Conservation (phyloP, 495 filamentous ascomycete genomes). For the Glarea lozoyensis region DNA sequence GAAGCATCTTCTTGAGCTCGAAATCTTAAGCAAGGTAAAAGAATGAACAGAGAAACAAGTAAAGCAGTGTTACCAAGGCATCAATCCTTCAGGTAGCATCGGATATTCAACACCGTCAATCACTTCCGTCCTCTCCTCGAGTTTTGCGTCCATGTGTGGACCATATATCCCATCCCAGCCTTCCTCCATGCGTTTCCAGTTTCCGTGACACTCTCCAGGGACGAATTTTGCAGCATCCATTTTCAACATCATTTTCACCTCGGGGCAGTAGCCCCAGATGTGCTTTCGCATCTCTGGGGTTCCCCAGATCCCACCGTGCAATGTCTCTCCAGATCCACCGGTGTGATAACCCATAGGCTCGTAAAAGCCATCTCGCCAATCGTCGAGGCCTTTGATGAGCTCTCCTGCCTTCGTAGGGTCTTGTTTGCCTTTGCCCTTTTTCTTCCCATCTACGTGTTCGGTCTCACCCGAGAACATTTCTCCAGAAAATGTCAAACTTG, state of each 20-base stretch:
- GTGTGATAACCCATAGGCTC: conserved; percentile 47
- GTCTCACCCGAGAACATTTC: conserved; percentile 27
- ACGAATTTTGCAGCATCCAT: conserved; percentile 38
- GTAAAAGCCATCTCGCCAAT: conserved; percentile 35
- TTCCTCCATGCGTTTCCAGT: conserved; percentile 28
- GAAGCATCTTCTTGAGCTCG: no score
- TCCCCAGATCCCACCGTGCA: conserved; percentile 34
- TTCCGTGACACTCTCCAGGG: conserved; percentile 26
- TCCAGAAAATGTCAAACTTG: conserved; percentile 33
- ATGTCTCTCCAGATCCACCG: conserved; percentile 29
- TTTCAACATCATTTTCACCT: conserved; percentile 40
- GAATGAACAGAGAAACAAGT: not conserved
- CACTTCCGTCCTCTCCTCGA: conserved; percentile 22
- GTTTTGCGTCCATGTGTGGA: conserved; percentile 4
- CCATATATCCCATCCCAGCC: conserved; percentile 13
- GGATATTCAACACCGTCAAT: conserved; percentile 35
- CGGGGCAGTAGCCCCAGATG: conserved; percentile 43
- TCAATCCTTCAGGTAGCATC: conserved; percentile 24
- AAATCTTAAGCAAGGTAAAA: not conserved
- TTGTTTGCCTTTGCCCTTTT: conserved; percentile 8
- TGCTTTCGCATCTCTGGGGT: conserved; percentile 29
- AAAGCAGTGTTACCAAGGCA: conserved; percentile 24
- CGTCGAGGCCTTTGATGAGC: conserved; percentile 28
- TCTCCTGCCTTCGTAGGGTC: conserved; percentile 22
- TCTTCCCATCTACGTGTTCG: conserved; percentile 16